Base-by-base conservation (phyloP, 495 filamentous ascomycete species). In the Daldinia decipiens region DNA sequence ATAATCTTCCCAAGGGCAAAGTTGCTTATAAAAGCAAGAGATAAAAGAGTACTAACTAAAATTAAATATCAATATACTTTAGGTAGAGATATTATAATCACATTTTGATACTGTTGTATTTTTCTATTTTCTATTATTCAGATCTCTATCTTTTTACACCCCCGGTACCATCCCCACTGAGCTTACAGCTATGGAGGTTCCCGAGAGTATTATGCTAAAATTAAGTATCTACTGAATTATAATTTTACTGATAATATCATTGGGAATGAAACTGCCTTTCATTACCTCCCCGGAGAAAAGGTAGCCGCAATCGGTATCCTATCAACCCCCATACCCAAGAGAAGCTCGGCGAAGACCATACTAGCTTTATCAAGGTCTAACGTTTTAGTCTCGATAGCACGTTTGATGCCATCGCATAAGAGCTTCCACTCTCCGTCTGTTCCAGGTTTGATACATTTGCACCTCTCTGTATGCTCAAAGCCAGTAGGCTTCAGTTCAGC, bases 341-440 rank as follows among this genome's bases (percentile, higher is more conserved):
- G 53, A 11, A 74, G 24, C 63, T 65, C 58, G 0, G 72, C 72
- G 13, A 74, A 62, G 0, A 19, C 38, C 1, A 53, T 6, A 13
- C 59, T 63, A 24, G 51, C 64, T 55, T 74, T 74, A 26, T 74
- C 71, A 2, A 11, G 34, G 0, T 64, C 59, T 3, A 74, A 0
- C 8, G 57, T 62, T 8, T 58, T 39, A 32, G 57, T 57, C 12
- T 31, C 5, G 2, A 74, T 5, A 7, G 71, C 71, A 26, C 40
- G 11, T 4, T 38, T 40, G 21, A 65, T 21, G 13, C 53, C 62
- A 3, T 9, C 21, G 5, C 19, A 43, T 40, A 67, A 5, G 11
- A 56, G 59, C 11, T 9, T 26, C 12, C 71, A 12, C 8, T 62
- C 31, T 17, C 67, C 58, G 6, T 38, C 19, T 3, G 29, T 50